A percentile compares a stretch with the other conserved stretches of the same genome.
Evolutionary conservation across 805 yeast species (phyloP).

Genomic region (Ogataea populi-albae): DNA sequence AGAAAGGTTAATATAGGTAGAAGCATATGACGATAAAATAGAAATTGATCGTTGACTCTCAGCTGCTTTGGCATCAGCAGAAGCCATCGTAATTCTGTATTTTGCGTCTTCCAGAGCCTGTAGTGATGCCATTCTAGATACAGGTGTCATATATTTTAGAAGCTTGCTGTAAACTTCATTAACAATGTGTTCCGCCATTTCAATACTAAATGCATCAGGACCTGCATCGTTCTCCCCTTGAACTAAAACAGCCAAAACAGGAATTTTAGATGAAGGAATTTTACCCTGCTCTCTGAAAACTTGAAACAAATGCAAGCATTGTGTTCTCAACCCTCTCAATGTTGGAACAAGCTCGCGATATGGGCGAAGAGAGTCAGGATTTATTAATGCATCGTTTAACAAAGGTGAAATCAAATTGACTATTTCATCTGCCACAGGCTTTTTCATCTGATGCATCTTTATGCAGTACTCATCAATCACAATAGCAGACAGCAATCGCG

Average conservation of each 20-base stretch:
- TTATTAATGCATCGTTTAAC: slow-evolving; percentile 38
- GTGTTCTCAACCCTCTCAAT: slow-evolving; percentile 78
- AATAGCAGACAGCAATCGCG: slow-evolving; percentile 67
- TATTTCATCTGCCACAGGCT: slow-evolving; percentile 9
- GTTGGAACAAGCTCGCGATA: slow-evolving; percentile 87
- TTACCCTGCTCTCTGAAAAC: slow-evolving; percentile 77
- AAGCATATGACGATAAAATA: slow-evolving; percentile 72
- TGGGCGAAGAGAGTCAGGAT: slow-evolving; percentile 46
- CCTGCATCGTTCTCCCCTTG: slow-evolving; percentile 96
- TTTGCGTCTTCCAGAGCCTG: slow-evolving; percentile 78
- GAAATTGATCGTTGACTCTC: slow-evolving; percentile 50
- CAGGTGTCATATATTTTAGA: slow-evolving; percentile 58
- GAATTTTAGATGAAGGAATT: slow-evolving; percentile 65
- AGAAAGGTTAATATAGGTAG: slow-evolving; percentile 61
- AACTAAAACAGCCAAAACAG: slow-evolving; percentile 82
- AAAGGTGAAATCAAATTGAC: slow-evolving; percentile 12
- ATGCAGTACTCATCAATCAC: slow-evolving; percentile 67
- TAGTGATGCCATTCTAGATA: slow-evolving; percentile 65
- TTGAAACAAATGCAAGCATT: slow-evolving; percentile 77
- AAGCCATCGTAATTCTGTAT: slow-evolving; percentile 60
- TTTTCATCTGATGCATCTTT: slow-evolving; percentile 23
- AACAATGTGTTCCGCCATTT: slow-evolving; percentile 67
- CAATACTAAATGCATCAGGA: slow-evolving; percentile 83
- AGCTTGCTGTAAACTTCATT: slow-evolving; percentile 65
- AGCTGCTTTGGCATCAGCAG: slow-evolving; percentile 62